Conservation (phyloP, 2,329 filamentous ascomycete species). For the Trichophyton schoenleinii region DNA sequence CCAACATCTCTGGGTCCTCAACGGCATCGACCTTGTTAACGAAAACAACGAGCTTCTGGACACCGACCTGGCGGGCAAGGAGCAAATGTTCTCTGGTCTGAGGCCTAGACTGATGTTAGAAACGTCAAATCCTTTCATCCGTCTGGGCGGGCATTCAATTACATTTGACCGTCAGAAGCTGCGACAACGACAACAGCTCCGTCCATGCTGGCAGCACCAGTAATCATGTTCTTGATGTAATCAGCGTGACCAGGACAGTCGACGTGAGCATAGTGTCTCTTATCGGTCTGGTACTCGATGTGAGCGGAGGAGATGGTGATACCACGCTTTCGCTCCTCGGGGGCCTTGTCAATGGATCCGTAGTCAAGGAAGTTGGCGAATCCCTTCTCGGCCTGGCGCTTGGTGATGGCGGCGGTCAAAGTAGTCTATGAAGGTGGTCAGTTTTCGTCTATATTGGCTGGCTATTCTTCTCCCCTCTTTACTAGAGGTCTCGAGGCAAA, state of each 20-base stretch:
- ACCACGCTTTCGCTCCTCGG: slow-evolving; percentile 98
- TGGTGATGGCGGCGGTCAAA: slow-evolving; percentile 95
- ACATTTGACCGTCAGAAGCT: slow-evolving; percentile 96
- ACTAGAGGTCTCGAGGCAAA: slow-evolving; percentile 1
- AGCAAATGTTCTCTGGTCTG: slow-evolving; percentile 98
- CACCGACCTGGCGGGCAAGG: slow-evolving; percentile 93
- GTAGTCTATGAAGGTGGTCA: slow-evolving; percentile 56
- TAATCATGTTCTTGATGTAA: slow-evolving; percentile 99
- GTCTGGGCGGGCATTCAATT: slow-evolving; percentile 16
- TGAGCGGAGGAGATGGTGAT: slow-evolving; percentile 98
- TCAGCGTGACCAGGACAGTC: slow-evolving; percentile 99
- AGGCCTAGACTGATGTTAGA: slow-evolving; percentile 42
- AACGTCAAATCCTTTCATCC: not conserved
- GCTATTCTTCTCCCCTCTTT: not conserved
- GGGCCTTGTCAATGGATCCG: slow-evolving; percentile 95
- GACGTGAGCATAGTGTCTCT: slow-evolving; percentile 96
- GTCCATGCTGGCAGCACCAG: slow-evolving; percentile 98
- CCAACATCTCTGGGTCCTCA: slow-evolving; percentile 98
- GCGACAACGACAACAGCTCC: slow-evolving; percentile 98
- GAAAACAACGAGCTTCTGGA: slow-evolving; percentile 96
- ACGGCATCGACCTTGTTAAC: slow-evolving; percentile 99
- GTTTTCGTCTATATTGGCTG: slow-evolving; percentile 4
- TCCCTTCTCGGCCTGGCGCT: slow-evolving; percentile 91
- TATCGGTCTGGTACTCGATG: slow-evolving; percentile 93
- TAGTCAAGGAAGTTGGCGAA: slow-evolving; percentile 92